Base-by-base conservation (phyloP, 768 basidiomycete species). In the Tulasnella sp. region DNA sequence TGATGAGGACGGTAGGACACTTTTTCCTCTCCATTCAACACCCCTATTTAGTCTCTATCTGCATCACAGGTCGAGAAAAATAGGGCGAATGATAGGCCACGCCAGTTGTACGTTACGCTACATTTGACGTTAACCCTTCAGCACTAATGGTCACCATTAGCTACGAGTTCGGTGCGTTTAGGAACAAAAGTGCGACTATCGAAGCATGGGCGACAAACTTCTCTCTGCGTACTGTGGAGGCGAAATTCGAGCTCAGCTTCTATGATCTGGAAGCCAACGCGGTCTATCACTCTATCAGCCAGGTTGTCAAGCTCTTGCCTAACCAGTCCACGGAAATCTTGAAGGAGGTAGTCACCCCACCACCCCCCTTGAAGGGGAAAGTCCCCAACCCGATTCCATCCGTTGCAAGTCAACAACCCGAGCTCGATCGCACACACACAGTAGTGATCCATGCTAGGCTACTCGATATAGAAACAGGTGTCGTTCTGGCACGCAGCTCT, bases 181-280 rank as follows among this genome's bases (percentile, higher is more conserved):
- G 65, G 53, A 61, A 59, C 34, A 45, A 43, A 7, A 49, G 43
- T n/a, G 67, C 67, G 2, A 61, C 53, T 7, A 48, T 73, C 41
- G 66, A 74, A 43, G 58, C 74, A 8, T 74, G 75, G 74, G 73
- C 62, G 0, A 70, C 70, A 54, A 75, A 72, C 61, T 69, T 71
- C 4, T 66, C 67, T 0, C 62, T 71, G 15, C 32, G 61, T 11
- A 4, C 62, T 6, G 60, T 61, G 4, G 40, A 62, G 2, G 69
- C 63, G 25, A 62, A 45, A 0, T 62, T 75, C 55, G 69, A 72
- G 27, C 61, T 75, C 23, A 62, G 65, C 11, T 66, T 67, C 5
- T 72, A 67, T 58, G 70, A 72, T 35, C 63, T 76, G 6, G 35
- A 64, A 8, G 60, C 63, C 0, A 69, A 62, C 19, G 68, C 69